Evolutionary conservation across 148 eudicot genomes (phyloP), one percentile per base, ranked within the genome.

Genomic region (Camellia granthamiana): DNA sequence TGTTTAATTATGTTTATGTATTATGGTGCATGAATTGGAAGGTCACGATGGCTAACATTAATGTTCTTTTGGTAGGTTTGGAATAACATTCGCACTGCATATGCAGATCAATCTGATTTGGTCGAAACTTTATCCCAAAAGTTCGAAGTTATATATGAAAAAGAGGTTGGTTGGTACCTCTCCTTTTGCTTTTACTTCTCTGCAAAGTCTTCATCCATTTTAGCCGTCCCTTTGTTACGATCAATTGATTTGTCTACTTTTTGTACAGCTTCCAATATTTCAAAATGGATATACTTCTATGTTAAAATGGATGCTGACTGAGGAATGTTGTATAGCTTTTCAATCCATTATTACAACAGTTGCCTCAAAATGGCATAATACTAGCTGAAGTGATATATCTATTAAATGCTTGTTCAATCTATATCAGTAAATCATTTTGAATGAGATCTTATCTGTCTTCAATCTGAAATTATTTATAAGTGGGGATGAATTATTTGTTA

Each of bases 1-100:
- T 18, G 38, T 77, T 41, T 69, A 56, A 30, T 63, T 56, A 51
- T 44, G 60, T 19, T 61, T n/a, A 44, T 64, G 63, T 68, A n/a
- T 30, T 30, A 30, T 30, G 38, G 30, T 11, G 12, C 16, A 6
- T n/a, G 15, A 5, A 38, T 41, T 54, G 15, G 5, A 49, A 2
- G 52, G 56, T 11, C 68, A 41, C 12, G 30, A 77, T 55, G 67
- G 44, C 21, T 54, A 61, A 78, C 64, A 38, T 71, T 47, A 77
- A 46, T 76, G 66, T 81, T 78, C 67, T 80, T 81, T 83, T 79
- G 15, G 54, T 80, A 89, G 92, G 90, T 89, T 74, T 89, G 83
- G 92, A 86, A 82, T 78, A 89, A 83, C 59, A 81, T 89, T 64
- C 87, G 80, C 41, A 85, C 76, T 6, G 86, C 85, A 76, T 89